Percentiles rank a stretch among this genome's conserved stretches.
Conservation (phyloP, 2,329 filamentous ascomycete species). For the Monilinia vaccinii-corymbosi region DNA sequence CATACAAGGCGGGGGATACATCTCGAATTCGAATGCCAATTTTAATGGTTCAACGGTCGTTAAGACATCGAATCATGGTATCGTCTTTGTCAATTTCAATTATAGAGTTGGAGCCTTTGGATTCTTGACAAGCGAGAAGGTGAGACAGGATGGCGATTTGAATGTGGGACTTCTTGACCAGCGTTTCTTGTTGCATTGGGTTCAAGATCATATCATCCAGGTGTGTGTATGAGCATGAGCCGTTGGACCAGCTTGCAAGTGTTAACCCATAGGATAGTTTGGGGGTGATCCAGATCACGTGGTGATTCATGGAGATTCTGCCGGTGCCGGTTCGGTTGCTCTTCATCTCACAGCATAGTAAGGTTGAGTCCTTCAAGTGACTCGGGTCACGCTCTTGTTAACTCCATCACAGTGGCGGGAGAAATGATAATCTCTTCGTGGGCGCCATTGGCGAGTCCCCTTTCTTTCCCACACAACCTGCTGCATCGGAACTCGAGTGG, state of each 20-base stretch:
- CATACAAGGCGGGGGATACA: constrained; percentile 42
- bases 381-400: background rate
- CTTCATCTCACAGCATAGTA: constrained; percentile 30
- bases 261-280: constrained; percentile 25
- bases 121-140: constrained; percentile 49
- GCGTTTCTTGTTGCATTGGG: constrained; percentile 50
- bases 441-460: constrained; percentile 30
- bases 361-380: background rate
- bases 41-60: constrained; percentile 43
- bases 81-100: constrained; percentile 53
- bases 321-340: constrained; percentile 39
- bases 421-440: constrained; percentile 22
- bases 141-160: constrained; percentile 45
- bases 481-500: constrained; percentile 33
- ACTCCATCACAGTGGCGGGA: constrained; percentile 17
- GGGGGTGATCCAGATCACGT: constrained; percentile 38
- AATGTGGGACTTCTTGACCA: constrained; percentile 59
- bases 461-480: constrained; percentile 33
- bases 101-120: constrained; percentile 55
- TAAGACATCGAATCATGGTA: constrained; percentile 34
- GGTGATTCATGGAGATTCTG: constrained; percentile 39
- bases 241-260: background rate
- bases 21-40: constrained; percentile 39
- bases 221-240: constrained; percentile 29
- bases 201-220: constrained; percentile 47